Conservation (phyloP, 352 stramenopile species). For the Pythium aristosporum region DNA sequence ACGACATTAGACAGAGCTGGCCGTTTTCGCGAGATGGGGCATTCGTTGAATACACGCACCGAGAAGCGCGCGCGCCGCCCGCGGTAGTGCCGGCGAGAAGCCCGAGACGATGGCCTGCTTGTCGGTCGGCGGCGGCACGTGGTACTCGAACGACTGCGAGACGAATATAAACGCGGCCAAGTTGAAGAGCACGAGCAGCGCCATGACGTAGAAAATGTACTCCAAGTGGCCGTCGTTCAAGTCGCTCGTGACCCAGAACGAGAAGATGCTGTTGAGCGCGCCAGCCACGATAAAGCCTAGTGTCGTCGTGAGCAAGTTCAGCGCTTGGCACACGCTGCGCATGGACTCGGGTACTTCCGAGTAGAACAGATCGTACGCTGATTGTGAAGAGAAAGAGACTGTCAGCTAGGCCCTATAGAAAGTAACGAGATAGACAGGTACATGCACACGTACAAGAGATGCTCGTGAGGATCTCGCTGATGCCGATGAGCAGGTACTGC, state of each 20-base stretch:
- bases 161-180: conserved; percentile 67
- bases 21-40: background rate
- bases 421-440: background rate
- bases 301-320: conserved; percentile 90
- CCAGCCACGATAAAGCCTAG: conserved; percentile 85
- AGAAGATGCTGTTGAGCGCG: conserved; percentile 86
- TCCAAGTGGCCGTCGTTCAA: conserved; percentile 90
- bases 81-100: conserved; percentile 32
- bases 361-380: conserved; percentile 91
- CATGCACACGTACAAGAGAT: conserved; percentile 70
- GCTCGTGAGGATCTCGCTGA: conserved; percentile 88
- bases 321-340: conserved; percentile 88
- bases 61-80: conserved; percentile 25
- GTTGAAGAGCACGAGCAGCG: conserved; percentile 67
- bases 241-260: conserved; percentile 89
- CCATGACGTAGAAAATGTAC: conserved; percentile 88
- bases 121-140: conserved; percentile 28
- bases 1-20: background rate
- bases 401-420: background rate
- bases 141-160: conserved; percentile 83
- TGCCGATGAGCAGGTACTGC: conserved; percentile 89
- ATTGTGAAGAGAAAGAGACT: background rate
- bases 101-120: conserved; percentile 34
- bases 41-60: conserved; percentile 1
- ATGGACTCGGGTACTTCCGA: conserved; percentile 90